Base-by-base conservation (phyloP, 768 basidiomycete species). In the Suillus occidentalis region DNA sequence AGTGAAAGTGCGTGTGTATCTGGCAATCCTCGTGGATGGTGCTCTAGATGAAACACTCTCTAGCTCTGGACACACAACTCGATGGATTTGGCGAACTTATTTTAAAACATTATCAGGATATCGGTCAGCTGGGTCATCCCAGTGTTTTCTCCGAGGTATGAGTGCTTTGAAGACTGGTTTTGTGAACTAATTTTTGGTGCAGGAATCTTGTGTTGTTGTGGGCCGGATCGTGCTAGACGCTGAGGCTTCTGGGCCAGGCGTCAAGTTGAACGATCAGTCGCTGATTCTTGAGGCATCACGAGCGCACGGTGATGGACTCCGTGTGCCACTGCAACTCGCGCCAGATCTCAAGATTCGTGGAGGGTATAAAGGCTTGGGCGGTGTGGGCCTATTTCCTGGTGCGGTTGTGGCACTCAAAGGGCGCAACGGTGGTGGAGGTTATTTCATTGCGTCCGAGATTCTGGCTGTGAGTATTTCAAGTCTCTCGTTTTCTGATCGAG, bases 401-500 rank as follows among this genome's bases (percentile, higher is more conserved):
- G 89, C 89, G 36, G 87, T 99, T 60, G 90, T 90, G 2, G 95
- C 90, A 0, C 72, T 98, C 39, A 92, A 87, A 66, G 97, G 97
- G 0, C 86, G 85, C 73, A 99, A 99, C 75, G 95, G 95, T 1
- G 93, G 95, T 2, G 95, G 93, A 6, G 91, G 88, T 3, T 88
- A 88, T 79, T 99, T 98, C 72, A 81, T 87, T 12, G 96, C 90
- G 0, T 86, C 86, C 31, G 95, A 98, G 71, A 80, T 97, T 10
- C 75, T 97, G 43, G 79, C 87, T 68, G 97, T 98, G 72, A 14
- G 59, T 49, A 6, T 18, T 25, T 3, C 6, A 3, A 31, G 12
- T 20, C 6, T 42, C 16, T 20, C 3, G 25, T 31, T 59, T 43
- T 42, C 18, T 42, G 20, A 18, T 13, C 13, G 10, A 59, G 6